Evolutionary conservation across 257 asterid genomes (phyloP), one percentile per base, ranked within the genome.

Genomic region (Coffea eugenioides): DNA sequence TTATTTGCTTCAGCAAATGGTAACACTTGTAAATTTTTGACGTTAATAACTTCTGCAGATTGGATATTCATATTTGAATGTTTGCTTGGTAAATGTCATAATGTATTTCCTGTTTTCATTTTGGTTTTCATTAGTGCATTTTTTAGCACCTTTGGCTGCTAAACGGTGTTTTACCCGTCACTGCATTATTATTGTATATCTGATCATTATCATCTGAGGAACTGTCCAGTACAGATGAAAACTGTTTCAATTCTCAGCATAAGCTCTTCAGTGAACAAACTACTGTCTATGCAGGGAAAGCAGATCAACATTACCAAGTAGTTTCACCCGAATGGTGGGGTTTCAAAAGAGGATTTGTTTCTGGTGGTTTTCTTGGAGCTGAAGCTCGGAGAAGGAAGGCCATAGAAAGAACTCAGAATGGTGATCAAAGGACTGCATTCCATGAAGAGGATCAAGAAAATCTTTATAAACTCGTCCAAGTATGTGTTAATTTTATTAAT

Each of bases 271-370:
- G n/a, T 75, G 23, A 45, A 59, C 20, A 31, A n/a, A 36, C 20
- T 25, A 66, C 39, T 62, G 2, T 80, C 45, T 41, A 2, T 46
- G 65, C 90, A 89, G 95, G 68, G 49, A 79, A 80, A 79, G 82
- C 57, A 25, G 84, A 81, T 43, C 48, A 51, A 8, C 9, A 46
- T 25, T 31, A 81, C 79, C 90, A 84, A 86, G 92, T 82, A 25
- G 76, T 90, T 87, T 87, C 97, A 41, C 83, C 89, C 8, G 95
- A 89, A 25, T 96, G 98, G 99, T 94, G 98, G 97, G 99, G 97
- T 46, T 86, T 87, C 89, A 89, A 90, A 82, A 81, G 79, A 59
- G 99, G 99, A 68, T 94, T 94, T 83, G 85, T 91, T 45, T 83
- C 90, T 61, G 99, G 98, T 75, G 98, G 98, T 68, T 83, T 91